A percentile compares a stretch with the other conserved stretches of the same genome.
Conservation (phyloP, 1,284 basidiomycete species). For the Naganishia albida region DNA sequence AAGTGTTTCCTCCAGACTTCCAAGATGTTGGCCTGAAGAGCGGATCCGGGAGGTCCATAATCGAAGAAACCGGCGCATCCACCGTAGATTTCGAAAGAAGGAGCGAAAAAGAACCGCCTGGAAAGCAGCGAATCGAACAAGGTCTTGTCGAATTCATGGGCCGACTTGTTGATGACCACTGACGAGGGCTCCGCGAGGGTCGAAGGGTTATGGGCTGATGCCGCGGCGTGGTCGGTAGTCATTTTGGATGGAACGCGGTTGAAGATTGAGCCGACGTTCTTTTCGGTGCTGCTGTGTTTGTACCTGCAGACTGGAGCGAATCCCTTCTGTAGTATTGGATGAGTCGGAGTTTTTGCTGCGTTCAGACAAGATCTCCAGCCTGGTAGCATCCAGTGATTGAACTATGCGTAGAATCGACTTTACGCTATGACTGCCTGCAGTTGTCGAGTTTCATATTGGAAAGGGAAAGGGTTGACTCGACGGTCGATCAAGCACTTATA, state of each 20-base stretch:
- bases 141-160: constrained; percentile 84
- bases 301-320: background rate
- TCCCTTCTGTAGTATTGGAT: background rate
- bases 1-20: constrained; percentile 97
- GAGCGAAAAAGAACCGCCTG: constrained; percentile 95
- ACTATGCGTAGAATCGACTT: background rate
- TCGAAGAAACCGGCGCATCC: constrained; percentile 92
- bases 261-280: constrained; percentile 12
- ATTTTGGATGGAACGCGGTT: constrained; percentile 20
- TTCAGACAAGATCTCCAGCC: constrained; percentile 18
- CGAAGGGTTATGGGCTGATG: constrained; percentile 44
- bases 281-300: constrained; percentile 9
- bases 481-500: background rate
- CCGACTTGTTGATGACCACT: constrained; percentile 70
- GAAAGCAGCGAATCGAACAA: constrained; percentile 85
- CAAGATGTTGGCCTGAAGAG: constrained; percentile 95
- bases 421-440: background rate
- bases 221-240: constrained; percentile 33
- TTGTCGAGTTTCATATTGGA: background rate
- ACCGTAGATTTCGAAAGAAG: constrained; percentile 97
- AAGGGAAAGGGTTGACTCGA: constrained; percentile 27
- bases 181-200: constrained; percentile 38
- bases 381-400: constrained; percentile 21
- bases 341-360: constrained; percentile 8
- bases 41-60: constrained; percentile 91